Evolutionary conservation across 441 rosid genomes (phyloP).

Genomic region (Pelargonium citronellum): DNA sequence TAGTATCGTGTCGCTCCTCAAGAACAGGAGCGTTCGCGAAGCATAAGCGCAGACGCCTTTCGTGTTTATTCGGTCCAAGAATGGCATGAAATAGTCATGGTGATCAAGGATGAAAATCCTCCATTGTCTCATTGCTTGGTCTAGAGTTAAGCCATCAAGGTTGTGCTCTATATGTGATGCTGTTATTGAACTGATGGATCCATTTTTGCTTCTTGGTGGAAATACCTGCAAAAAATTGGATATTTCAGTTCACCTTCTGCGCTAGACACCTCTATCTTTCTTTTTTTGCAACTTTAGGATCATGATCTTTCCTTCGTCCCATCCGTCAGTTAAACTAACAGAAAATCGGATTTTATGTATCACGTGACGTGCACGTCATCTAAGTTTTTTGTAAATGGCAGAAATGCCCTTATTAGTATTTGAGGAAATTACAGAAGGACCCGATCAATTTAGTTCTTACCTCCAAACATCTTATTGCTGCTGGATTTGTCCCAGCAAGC

Average conservation of each 20-base stretch:
- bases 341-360: too few relatives aligned
- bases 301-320: too few relatives aligned
- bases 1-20: slow-evolving; percentile 37
- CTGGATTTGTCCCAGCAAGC: slow-evolving; percentile 65
- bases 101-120: slow-evolving; percentile 59
- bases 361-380: too few relatives aligned
- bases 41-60: slow-evolving; percentile 48
- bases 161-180: slow-evolving; percentile 30
- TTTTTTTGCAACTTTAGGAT: too few relatives aligned
- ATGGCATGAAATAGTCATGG: slow-evolving; percentile 64
- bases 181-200: slow-evolving; percentile 36
- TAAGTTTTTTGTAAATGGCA: too few relatives aligned
- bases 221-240: slow-evolving; percentile 35
- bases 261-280: too few relatives aligned
- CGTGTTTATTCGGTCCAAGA: slow-evolving; percentile 35
- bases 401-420: too few relatives aligned
- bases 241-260: too few relatives aligned
- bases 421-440: too few relatives aligned
- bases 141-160: slow-evolving; percentile 43
- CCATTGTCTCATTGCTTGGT: slow-evolving; percentile 43
- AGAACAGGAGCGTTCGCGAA: slow-evolving; percentile 47
- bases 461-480: slow-evolving; percentile 42
- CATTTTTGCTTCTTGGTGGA: slow-evolving; percentile 40
- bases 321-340: too few relatives aligned
- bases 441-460: too few relatives aligned